phyloP scores from a whole-genome alignment of 441 rosid species.

The Brassica hybrid region DNA sequence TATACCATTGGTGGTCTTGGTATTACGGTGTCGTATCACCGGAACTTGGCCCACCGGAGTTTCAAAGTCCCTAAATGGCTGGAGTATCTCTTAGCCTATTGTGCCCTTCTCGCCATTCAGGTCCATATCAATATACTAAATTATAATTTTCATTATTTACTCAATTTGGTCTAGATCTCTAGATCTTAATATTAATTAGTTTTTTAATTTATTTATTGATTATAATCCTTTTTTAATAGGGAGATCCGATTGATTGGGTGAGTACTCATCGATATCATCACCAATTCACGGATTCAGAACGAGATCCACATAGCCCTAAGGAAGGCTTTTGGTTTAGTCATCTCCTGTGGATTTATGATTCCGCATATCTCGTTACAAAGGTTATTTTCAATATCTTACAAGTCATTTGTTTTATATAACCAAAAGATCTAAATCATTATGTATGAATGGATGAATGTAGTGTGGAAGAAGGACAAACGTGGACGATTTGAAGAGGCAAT shows the following conservation, averaged over 20 bases:
- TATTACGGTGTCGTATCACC: constrained; percentile 78
- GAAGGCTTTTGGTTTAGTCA: constrained; percentile 97
- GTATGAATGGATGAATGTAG: constrained; percentile 39
- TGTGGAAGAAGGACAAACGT: constrained; percentile 79
- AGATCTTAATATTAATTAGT: constrained; percentile 20
- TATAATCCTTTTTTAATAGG: constrained; percentile 47
- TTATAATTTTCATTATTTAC: neutral
- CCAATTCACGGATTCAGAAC: constrained; percentile 82
- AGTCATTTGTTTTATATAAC: neutral
- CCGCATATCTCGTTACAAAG: constrained; percentile 51
- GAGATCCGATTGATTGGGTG: constrained; percentile 89
- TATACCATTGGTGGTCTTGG: constrained; percentile 77
- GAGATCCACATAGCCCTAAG: constrained; percentile 91
- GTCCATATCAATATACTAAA: constrained; percentile 36
- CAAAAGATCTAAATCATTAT: neutral
- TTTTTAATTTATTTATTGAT: neutral
- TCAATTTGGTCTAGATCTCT: constrained; percentile 6
- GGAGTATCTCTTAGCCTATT: constrained; percentile 78
- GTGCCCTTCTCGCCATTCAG: constrained; percentile 83
- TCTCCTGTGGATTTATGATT: constrained; percentile 79
- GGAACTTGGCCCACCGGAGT: constrained; percentile 86
- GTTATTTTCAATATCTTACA: constrained; percentile 33
- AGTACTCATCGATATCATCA: constrained; percentile 92
- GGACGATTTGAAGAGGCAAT: constrained; percentile 80
- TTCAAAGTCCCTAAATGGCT: constrained; percentile 91